These are phyloP conservation scores for Lipomyces yamadae DNA, from an alignment of 805 yeast species.

Conservation along the genomic window DNA sequence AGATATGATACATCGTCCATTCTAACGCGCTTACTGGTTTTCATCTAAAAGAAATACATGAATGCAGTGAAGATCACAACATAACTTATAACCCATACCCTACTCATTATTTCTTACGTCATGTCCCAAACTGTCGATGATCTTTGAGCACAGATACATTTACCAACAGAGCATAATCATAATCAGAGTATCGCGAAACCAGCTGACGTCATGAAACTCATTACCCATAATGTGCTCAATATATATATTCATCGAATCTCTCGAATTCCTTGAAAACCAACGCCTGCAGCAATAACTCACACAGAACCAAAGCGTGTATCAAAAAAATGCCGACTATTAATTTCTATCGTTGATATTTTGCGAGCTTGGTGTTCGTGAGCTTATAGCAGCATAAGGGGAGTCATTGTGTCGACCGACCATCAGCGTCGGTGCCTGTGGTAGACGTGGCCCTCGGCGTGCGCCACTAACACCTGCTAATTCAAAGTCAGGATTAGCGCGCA, in stretches of 20 bases:
- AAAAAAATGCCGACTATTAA: not conserved
- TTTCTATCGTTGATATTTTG: not conserved
- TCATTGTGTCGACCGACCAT: conserved; percentile 20
- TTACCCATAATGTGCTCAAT: not conserved
- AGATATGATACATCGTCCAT: conserved; percentile 25
- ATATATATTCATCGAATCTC: not conserved
- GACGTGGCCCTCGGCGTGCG: conserved; percentile 13
- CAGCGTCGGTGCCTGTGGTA: conserved; percentile 25
- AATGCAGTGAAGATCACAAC: too few species aligned
- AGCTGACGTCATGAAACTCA: not conserved
- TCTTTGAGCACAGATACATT: not conserved
- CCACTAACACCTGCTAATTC: conserved; percentile 32
- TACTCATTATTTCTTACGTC: too few species aligned
- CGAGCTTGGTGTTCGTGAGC: not conserved
- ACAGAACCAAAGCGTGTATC: not conserved
- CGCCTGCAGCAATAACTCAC: not conserved
- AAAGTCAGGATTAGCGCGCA: conserved; percentile 59
- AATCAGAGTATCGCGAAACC: not conserved
- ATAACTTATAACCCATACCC: too few species aligned
- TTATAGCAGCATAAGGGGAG: conserved; percentile 25
- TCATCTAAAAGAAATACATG: not conserved
- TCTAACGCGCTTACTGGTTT: not conserved
- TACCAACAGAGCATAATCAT: not conserved
- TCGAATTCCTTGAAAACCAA: not conserved
- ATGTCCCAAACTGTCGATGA: too few species aligned